Evolutionary conservation across 148 eudicot species (phyloP), one percentile per base, ranked within the genome.

Genomic region (Rhododendron henanense): DNA sequence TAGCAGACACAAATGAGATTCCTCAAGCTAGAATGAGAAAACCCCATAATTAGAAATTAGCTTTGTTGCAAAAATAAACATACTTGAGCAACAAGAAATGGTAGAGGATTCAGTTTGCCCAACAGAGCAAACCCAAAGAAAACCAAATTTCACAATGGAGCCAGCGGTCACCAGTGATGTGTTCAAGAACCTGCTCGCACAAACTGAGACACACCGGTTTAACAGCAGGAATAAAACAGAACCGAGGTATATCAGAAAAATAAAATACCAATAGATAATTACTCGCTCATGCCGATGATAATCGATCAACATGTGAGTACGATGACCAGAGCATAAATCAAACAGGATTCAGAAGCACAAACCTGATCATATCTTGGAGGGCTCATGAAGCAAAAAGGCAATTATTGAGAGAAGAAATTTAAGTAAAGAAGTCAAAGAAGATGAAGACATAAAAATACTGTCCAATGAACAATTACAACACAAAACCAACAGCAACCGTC

Each of bases 301-400:
- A 85, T 37, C 55, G 3, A 39, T 31, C 78, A 76, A 44, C 8
- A 78, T 6, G 25, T 63, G 77, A 53, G 19, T 45, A 50, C 3
- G 63, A 35, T 41, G 55, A 31, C 15, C 6, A 39, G 14, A 3
- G 35, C 59, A 86, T 48, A 3, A 35, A 81, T 53, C 31, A 39
- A 82, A 75, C 85, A 23, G 76, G 76, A 57, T 82, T 47, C 39
- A 33, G 76, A 53, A 15, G 39, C 82, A 86, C 51, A 63, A 83
- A 83, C 71, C n/a, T 19, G 69, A 53, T 61, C 5, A 3, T 45
- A 45, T 55, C 44, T 39, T 4, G 28, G 15, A 85, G 63, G 55
- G 5, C 35, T 86, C 59, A 41, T 41, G 44, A 41, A 41, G 44
- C 44, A 41, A 41, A 5, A 53, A 51, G 61, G 53, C 74, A 31